Percentiles rank a stretch among this genome's conserved stretches.
Evolutionary conservation across 768 basidiomycete genomes (phyloP).

Genomic region (Termitomyces sp.): DNA sequence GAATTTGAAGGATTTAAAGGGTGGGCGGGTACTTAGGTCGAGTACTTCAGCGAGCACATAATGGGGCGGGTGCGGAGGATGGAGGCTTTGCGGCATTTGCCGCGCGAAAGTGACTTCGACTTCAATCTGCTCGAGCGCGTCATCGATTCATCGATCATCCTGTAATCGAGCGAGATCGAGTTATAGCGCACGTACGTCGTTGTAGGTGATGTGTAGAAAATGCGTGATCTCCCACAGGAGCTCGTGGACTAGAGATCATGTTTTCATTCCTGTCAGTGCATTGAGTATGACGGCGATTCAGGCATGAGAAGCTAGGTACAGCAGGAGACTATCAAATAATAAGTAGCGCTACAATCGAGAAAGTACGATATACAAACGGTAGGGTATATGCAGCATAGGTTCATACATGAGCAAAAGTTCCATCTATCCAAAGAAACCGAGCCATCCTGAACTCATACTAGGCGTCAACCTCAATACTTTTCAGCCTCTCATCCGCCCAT

Average conservation of each 20-base stretch:
- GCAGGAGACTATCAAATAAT: neutral
- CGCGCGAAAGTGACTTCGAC: neutral
- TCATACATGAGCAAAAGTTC: neutral
- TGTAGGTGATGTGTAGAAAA: no score
- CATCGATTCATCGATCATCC: no score
- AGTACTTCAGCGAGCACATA: no score
- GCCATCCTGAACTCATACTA: neutral
- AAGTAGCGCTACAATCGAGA: neutral
- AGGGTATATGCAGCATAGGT: neutral
- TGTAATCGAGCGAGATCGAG: no score
- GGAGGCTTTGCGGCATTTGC: neutral
- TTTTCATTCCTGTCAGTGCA: neutral
- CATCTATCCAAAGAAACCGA: neutral
- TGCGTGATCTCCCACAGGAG: no score
- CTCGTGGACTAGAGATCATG: no score
- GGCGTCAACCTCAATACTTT: neutral
- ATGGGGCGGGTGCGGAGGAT: neutral
- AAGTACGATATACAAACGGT: neutral
- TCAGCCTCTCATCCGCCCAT: conserved; percentile 4
- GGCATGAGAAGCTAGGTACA: neutral
- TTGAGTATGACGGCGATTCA: no score
- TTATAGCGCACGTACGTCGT: no score
- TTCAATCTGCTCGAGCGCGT: neutral
- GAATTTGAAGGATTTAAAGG: neutral
- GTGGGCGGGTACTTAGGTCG: no score